Conservation (phyloP, 495 filamentous ascomycete species). For the Ramalina peruviana region DNA sequence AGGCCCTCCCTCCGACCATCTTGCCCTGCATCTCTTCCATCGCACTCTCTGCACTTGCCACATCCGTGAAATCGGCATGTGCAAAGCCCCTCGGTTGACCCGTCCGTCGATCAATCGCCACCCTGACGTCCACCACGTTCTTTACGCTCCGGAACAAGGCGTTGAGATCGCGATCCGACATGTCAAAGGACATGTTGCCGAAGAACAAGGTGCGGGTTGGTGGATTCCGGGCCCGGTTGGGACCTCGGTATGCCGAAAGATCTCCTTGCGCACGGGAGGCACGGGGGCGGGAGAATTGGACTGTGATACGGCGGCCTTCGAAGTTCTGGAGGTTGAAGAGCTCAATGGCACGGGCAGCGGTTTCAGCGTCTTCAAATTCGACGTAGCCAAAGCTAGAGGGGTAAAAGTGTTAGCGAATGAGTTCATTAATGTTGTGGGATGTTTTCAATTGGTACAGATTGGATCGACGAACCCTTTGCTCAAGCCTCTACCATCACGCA, state of each 20-base stretch:
- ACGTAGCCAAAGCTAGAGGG: constrained; percentile 54
- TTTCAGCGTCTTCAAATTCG: constrained; percentile 42
- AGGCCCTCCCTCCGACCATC: constrained; percentile 47
- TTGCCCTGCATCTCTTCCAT: constrained; percentile 40
- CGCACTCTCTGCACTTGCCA: constrained; percentile 44
- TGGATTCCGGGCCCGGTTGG: not conserved
- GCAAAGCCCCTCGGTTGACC: constrained; percentile 81
- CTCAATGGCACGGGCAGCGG: constrained; percentile 46
- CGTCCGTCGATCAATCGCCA: constrained; percentile 79
- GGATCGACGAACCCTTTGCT: constrained; percentile 66
- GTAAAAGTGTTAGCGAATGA: constrained; percentile 15
- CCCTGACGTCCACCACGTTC: constrained; percentile 67
- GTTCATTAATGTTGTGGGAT: not conserved
- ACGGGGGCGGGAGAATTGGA: constrained; percentile 33
- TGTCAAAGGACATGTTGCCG: constrained; percentile 81
- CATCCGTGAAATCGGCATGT: constrained; percentile 70
- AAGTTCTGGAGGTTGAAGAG: constrained; percentile 54
- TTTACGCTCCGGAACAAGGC: constrained; percentile 57
- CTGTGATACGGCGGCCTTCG: constrained; percentile 62
- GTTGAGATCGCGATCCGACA: constrained; percentile 79
- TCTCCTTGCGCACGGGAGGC: not conserved
- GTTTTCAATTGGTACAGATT: not conserved
- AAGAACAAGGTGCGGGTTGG: constrained; percentile 58
- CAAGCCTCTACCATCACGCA: constrained; percentile 56
- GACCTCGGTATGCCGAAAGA: not conserved